Evolutionary conservation across 345 rosid genomes (phyloP).

Genomic region (Eucalyptus dawsonii): DNA sequence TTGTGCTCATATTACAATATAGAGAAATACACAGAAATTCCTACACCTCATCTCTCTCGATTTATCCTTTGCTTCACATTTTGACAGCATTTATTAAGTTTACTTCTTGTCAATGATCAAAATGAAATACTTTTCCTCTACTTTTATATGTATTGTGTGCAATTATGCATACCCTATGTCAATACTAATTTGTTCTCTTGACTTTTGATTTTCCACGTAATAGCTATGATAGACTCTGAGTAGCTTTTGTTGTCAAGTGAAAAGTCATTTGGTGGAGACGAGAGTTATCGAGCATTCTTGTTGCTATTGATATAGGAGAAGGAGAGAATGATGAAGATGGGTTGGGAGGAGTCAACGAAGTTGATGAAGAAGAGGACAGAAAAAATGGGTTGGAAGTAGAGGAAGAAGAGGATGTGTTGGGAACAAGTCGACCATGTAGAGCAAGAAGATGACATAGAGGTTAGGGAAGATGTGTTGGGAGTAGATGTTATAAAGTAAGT

Average conservation of each 20-base stretch:
- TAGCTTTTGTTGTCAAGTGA: neutral
- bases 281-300: neutral
- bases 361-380: neutral
- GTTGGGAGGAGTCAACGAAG: neutral
- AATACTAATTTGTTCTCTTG: neutral
- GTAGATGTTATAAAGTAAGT: neutral
- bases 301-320: neutral
- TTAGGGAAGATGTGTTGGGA: neutral
- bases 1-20: too few relatives aligned
- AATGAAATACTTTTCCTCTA: neutral
- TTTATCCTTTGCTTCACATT: too few relatives aligned
- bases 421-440: neutral
- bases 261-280: neutral
- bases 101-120: neutral
- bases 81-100: neutral
- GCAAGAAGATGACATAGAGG: neutral
- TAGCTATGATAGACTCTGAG: conserved; percentile 9
- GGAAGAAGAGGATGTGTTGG: neutral
- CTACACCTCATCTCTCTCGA: too few relatives aligned
- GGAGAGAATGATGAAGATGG: neutral
- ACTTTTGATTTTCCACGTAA: neutral
- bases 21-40: too few relatives aligned
- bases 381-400: neutral
- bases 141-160: neutral
- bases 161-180: too few relatives aligned